Conservation (phyloP, 2,329 filamentous ascomycete genomes). For the Colletotrichum zoysiae region DNA sequence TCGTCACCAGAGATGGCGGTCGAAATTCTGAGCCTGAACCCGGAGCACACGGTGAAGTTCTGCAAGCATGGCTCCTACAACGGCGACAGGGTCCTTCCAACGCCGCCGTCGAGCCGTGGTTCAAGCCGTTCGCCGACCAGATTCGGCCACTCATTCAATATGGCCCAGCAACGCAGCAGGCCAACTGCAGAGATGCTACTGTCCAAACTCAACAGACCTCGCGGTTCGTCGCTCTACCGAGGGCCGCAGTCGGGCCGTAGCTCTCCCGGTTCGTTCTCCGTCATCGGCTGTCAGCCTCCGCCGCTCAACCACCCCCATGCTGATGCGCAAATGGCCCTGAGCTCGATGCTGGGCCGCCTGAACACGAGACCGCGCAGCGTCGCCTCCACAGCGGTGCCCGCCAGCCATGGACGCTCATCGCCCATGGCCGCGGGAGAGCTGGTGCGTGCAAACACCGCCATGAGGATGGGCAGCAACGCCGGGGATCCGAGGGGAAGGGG, state of each 20-base stretch:
- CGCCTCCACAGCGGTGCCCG: constrained; percentile 39
- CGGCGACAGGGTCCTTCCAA: constrained; percentile 40
- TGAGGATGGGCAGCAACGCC: constrained; percentile 22
- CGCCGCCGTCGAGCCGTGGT: constrained; percentile 51
- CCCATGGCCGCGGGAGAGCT: constrained; percentile 31
- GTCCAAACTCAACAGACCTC: constrained; percentile 30
- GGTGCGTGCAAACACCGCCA: constrained; percentile 10
- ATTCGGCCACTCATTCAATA: constrained; percentile 33
- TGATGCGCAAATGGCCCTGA: constrained; percentile 46
- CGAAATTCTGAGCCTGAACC: neutral
- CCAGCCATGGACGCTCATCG: constrained; percentile 12
- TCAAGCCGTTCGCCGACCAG: constrained; percentile 48
- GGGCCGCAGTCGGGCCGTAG: neutral
- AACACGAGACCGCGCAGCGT: constrained; percentile 48
- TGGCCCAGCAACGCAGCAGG: constrained; percentile 13
- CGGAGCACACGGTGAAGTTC: neutral
- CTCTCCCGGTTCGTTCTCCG: constrained; percentile 32
- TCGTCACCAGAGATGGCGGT: constrained; percentile 28
- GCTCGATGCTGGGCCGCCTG: constrained; percentile 51
- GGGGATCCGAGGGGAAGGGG: constrained; percentile 1
- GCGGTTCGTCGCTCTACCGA: constrained; percentile 18
- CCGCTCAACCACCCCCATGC: constrained; percentile 43
- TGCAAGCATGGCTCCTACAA: constrained; percentile 21
- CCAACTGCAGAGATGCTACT: constrained; percentile 41
- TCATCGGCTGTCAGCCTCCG: constrained; percentile 45